phyloP scores from a whole-genome alignment of 371 early-diverging fungal genomes.

The Chytridium lagenaria region DNA sequence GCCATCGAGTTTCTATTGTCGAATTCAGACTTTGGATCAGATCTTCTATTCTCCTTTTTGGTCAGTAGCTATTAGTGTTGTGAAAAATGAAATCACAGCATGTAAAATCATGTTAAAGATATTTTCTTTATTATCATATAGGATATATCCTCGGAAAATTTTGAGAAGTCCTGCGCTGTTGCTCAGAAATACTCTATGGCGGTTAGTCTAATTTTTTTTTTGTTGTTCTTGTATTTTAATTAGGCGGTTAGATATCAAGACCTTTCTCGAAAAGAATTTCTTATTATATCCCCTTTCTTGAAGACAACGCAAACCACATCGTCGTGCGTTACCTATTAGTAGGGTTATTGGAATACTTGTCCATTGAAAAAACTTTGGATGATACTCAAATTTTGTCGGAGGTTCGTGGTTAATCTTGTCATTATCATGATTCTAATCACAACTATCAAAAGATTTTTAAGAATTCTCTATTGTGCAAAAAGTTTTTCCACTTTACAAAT shows the following conservation, averaged over 20 bases:
- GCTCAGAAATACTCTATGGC: background rate
- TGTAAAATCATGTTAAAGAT: too few species aligned
- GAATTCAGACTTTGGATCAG: background rate
- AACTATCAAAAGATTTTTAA: background rate
- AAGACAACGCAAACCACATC: background rate
- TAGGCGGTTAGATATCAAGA: background rate
- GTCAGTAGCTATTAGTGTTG: too few species aligned
- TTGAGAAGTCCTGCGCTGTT: background rate
- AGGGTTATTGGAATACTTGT: background rate
- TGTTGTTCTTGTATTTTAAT: background rate
- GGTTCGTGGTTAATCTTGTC: background rate
- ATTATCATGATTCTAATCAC: too few species aligned
- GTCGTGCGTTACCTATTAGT: background rate
- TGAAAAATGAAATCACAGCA: too few species aligned
- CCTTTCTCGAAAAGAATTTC: background rate
- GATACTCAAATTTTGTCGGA: too few species aligned
- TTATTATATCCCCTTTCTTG: background rate
- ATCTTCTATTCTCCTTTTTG: background rate
- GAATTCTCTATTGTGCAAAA: background rate
- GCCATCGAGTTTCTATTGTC: background rate
- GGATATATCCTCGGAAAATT: background rate
- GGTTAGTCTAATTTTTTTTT: background rate
- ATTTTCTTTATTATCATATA: too few species aligned
- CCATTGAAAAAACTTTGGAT: too few species aligned
- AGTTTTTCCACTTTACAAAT: background rate